Conservation (phyloP, 139 green algal genomes). For the Pleodorina starrii region DNA sequence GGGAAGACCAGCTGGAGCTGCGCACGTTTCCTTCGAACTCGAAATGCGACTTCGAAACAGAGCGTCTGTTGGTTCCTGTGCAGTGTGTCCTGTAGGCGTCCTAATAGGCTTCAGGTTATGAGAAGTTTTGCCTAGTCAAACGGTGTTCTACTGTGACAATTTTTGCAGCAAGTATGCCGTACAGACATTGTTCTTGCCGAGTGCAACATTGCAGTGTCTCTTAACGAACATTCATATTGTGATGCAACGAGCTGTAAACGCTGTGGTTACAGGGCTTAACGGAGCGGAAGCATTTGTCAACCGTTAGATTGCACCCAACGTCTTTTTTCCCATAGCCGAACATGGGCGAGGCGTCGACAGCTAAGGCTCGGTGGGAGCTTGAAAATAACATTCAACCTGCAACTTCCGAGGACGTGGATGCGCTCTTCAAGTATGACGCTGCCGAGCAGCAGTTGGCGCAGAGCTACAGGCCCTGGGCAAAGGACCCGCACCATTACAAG, state of each 20-base stretch:
- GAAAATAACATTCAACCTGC: slow-evolving; percentile 88
- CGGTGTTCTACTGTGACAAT: no score
- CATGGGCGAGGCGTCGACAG: slow-evolving; percentile 51
- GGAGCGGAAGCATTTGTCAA: neutral
- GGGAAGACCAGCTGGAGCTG: no score
- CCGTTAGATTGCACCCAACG: neutral
- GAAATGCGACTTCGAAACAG: neutral
- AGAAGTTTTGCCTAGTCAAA: neutral
- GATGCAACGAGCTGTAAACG: no score
- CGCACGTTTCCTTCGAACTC: no score
- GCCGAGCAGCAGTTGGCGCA: slow-evolving; percentile 73
- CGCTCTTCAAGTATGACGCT: slow-evolving; percentile 85
- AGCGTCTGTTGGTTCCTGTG: neutral
- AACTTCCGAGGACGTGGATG: slow-evolving; percentile 66
- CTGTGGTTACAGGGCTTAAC: no score
- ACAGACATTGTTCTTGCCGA: no score
- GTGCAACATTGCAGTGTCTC: no score
- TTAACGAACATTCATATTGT: no score
- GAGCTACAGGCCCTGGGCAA: slow-evolving; percentile 89
- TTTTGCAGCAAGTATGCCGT: neutral
- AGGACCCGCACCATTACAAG: slow-evolving; percentile 94
- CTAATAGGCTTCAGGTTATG: neutral
- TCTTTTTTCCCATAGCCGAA: neutral
- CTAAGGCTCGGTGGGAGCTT: slow-evolving; percentile 90
- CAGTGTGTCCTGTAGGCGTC: neutral